A percentile compares a stretch with the other conserved stretches of the same genome.
phyloP scores from a whole-genome alignment of 192 early-diverging fungal species.

The Coemansia sp. region DNA sequence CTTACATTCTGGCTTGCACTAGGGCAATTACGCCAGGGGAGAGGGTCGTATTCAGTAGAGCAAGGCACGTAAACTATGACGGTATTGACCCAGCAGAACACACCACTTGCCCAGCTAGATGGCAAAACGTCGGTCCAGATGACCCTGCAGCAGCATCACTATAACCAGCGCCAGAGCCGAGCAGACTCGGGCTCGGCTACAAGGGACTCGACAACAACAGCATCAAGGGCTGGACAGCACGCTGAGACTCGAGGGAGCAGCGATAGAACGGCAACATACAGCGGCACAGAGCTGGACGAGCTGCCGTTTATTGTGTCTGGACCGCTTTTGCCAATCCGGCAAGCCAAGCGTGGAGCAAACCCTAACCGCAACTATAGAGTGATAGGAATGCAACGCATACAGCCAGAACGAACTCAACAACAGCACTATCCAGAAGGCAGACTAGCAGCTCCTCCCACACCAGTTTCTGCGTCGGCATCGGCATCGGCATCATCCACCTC shows the following conservation, averaged over 20 bases:
- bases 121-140: constrained; percentile 16
- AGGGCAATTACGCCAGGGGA: constrained; percentile 2
- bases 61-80: constrained; percentile 23
- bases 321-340: constrained; percentile 49
- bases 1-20: constrained; percentile 9
- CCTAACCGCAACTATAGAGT: constrained; percentile 49
- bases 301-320: constrained; percentile 40
- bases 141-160: constrained; percentile 8
- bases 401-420: background rate
- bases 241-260: background rate
- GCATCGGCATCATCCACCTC: constrained; percentile 34
- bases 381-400: constrained; percentile 28
- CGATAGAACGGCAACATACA: constrained; percentile 18
- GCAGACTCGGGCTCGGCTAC: background rate
- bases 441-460: constrained; percentile 42
- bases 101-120: constrained; percentile 5
- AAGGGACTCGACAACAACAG: constrained; percentile 3
- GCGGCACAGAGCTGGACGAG: constrained; percentile 31
- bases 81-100: constrained; percentile 24
- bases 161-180: constrained; percentile 2
- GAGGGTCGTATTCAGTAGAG: constrained; percentile 1
- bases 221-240: background rate
- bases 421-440: constrained; percentile 20
- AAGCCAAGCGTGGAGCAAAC: constrained; percentile 32
- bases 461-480: constrained; percentile 40